phyloP scores from a whole-genome alignment of 192 early-diverging fungal genomes.

The Gamsiella multidivaricata region DNA sequence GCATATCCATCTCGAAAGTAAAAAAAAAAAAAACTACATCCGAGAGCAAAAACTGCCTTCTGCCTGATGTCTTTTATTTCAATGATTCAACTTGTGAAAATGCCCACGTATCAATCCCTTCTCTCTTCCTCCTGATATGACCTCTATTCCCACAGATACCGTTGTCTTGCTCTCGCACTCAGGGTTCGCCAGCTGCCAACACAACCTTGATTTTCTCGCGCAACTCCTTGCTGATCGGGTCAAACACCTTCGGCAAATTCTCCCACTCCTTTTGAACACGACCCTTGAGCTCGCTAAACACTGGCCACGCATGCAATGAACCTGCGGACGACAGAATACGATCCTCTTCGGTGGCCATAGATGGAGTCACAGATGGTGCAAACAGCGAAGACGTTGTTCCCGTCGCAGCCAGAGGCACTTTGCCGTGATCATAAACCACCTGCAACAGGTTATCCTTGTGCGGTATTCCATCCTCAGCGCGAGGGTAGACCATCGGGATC shows the following conservation, averaged over 20 bases:
- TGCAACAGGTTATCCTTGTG: slow-evolving; percentile 60
- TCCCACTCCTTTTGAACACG: slow-evolving; percentile 71
- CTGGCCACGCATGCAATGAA: slow-evolving; percentile 60
- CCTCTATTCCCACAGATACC: too few species aligned
- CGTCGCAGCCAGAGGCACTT: slow-evolving; percentile 25
- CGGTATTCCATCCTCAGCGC: slow-evolving; percentile 23
- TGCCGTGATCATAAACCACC: slow-evolving; percentile 76
- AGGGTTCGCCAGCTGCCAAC: slow-evolving; percentile 12
- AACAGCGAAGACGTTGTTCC: not conserved
- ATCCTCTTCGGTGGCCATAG: not conserved
- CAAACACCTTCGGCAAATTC: slow-evolving; percentile 55
- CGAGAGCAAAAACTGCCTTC: not conserved
- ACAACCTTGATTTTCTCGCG: slow-evolving; percentile 32
- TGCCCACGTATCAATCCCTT: too few species aligned
- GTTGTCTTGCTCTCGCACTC: not conserved
- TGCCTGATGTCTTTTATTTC: too few species aligned
- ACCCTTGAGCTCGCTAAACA: slow-evolving; percentile 66
- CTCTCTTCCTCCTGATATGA: too few species aligned
- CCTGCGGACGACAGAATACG: slow-evolving; percentile 10
- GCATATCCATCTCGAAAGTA: not conserved
- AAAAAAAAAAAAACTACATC: not conserved
- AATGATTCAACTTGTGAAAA: too few species aligned
- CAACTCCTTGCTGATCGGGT: slow-evolving; percentile 53
- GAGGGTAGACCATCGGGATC: slow-evolving; percentile 60
- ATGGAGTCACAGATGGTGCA: not conserved